Percentiles rank a stretch among this genome's conserved stretches.
Evolutionary conservation across 2,329 filamentous ascomycete species (phyloP).

Genomic region (Diaporthe velutina): DNA sequence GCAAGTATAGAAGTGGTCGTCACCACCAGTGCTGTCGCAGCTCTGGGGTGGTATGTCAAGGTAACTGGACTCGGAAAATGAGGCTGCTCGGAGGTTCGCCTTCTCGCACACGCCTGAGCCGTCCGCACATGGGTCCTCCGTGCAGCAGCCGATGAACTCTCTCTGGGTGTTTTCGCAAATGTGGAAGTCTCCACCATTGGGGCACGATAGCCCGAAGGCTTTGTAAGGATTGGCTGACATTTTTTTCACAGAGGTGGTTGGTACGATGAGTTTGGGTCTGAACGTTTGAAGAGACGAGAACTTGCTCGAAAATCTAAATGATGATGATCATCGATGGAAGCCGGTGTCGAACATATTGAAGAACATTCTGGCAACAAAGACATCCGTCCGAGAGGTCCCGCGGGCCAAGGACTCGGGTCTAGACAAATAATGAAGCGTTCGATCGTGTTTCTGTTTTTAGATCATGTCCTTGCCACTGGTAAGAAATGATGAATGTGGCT

Average conservation of each 20-base stretch:
- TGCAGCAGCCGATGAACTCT: conserved; percentile 56
- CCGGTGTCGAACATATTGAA: background rate
- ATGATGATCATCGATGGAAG: background rate
- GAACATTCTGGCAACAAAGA: conserved; percentile 16
- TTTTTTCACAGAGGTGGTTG: background rate
- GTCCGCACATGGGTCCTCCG: conserved; percentile 50
- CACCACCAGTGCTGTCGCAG: conserved; percentile 45
- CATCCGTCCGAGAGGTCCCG: background rate
- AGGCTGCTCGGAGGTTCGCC: conserved; percentile 44
- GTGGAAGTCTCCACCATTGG: conserved; percentile 49
- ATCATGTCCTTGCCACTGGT: background rate
- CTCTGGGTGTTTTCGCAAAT: conserved; percentile 47
- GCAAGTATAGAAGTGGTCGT: conserved; percentile 52
- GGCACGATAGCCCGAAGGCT: conserved; percentile 44
- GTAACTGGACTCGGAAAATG: conserved; percentile 47
- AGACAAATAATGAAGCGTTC: background rate
- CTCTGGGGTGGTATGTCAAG: conserved; percentile 47
- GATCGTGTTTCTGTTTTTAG: background rate
- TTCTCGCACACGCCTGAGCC: conserved; percentile 51
- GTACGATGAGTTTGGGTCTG: background rate
- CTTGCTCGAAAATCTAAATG: background rate
- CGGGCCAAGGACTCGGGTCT: background rate
- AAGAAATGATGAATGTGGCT: background rate
- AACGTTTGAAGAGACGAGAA: background rate
- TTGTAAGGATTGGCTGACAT: conserved; percentile 25